Evolutionary conservation across 2,329 filamentous ascomycete species (phyloP), one percentile per base, ranked within the genome.

Genomic region (Seiridium cupressi): DNA sequence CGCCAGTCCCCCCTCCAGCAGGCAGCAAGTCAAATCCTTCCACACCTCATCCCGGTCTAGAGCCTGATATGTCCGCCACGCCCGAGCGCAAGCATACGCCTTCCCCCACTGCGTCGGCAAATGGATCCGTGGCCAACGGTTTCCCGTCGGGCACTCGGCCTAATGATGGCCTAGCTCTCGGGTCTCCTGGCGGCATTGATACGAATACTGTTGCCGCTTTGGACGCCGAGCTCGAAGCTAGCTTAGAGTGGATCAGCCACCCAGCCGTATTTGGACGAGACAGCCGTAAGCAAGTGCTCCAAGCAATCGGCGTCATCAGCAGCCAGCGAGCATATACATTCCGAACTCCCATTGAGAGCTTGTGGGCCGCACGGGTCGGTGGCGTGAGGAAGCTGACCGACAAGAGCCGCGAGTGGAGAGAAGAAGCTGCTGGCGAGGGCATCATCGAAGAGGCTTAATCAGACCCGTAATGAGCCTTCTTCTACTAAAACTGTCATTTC

Each of bases 171-270:
- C 71, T 91, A 74, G 72, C 83, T 74, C 61, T 89, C 74, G 66
- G 84, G 77, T 75, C 72, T 8, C 69, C 76, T 6, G 85, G 88
- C 5, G 91, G 92, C n/a, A 94, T 99, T 59, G 95, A 99, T 70
- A 77, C 85, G 5, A 82, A 82, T 42, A 95, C 91, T 0, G 94
- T 98, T 69, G 82, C 87, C 32, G 93, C 95, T 2, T 86, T 99
- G 18, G 95, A 99, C 73, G 86, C 91, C 1, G 95, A 99, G 74
- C 84, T 99, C 40, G 92, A 97, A 73, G 86, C 91, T 40, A 92
- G 91, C 55, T 80, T 99, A 13, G 95, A 99, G 76, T 99, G 95
- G 95, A 98, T 99, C 75, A 93, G 90, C 72, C 95, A 99, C 70
- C 95, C 95, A 1, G 93, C 93, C 2, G 92, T 98, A 2, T 99